phyloP scores from a whole-genome alignment of 169 alveolate species.

The Plasmodium sp. region DNA sequence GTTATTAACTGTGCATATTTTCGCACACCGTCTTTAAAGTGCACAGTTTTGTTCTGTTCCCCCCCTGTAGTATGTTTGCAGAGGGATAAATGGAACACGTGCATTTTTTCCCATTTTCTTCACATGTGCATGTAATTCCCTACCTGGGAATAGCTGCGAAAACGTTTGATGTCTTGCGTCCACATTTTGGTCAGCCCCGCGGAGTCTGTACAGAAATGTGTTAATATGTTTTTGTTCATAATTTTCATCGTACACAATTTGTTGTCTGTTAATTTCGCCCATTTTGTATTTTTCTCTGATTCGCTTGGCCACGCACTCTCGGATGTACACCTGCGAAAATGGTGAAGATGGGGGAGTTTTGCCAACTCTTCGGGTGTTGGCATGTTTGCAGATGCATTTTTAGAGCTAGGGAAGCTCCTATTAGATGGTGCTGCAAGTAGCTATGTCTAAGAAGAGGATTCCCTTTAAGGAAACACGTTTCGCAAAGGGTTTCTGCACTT shows the following conservation, averaged over 20 bases:
- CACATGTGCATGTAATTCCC: neutral
- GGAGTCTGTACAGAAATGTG: constrained; percentile 52
- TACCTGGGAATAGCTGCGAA: constrained; percentile 56
- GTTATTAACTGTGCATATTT: neutral
- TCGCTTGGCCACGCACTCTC: constrained; percentile 67
- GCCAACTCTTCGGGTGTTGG: neutral
- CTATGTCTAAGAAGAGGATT: neutral
- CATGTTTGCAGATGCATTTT: neutral
- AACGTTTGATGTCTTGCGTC: constrained; percentile 13
- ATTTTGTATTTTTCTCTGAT: constrained; percentile 55
- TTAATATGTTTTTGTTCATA: constrained; percentile 66
- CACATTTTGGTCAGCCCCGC: constrained; percentile 27
- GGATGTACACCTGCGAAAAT: constrained; percentile 47
- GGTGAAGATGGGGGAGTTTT: neutral
- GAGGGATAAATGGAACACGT: neutral
- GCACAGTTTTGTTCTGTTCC: neutral
- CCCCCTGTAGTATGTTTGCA: neutral
- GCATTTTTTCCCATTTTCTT: neutral
- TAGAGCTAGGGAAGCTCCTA: neutral
- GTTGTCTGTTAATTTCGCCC: constrained; percentile 19
- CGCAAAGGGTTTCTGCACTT: neutral
- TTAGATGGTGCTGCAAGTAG: neutral
- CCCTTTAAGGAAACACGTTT: neutral
- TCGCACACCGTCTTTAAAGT: neutral
- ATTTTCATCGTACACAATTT: constrained; percentile 49